Conservation (phyloP, 495 filamentous ascomycete species). For the Usnea hakonensis region DNA sequence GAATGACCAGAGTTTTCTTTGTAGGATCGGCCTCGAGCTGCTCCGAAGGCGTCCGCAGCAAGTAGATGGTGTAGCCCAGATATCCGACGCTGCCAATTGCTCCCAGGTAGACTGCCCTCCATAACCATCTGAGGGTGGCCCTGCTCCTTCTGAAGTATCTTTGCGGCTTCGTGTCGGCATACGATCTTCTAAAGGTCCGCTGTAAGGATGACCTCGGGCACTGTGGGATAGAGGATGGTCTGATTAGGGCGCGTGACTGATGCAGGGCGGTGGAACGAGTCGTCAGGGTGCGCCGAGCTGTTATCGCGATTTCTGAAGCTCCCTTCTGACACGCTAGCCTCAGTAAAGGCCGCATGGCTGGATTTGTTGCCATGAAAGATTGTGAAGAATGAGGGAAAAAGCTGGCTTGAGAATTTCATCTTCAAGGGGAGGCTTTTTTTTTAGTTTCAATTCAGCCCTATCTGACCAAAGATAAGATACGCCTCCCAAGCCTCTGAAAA, state of each 20-base stretch:
- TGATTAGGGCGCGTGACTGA: conserved; percentile 15
- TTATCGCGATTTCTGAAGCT: neutral
- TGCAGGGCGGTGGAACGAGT: conserved; percentile 9
- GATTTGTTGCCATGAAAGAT: conserved; percentile 16
- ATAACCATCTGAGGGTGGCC: conserved; percentile 55
- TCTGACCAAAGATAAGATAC: neutral
- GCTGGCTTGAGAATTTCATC: neutral
- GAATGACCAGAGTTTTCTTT: conserved; percentile 96
- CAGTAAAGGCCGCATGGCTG: conserved; percentile 14
- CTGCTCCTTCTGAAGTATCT: conserved; percentile 30
- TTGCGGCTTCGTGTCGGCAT: conserved; percentile 24
- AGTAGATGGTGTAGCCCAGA: conserved; percentile 73
- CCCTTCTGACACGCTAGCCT: neutral
- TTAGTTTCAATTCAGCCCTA: conserved; percentile 8
- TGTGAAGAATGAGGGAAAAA: neutral
- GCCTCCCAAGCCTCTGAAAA: neutral
- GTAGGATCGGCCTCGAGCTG: conserved; percentile 71
- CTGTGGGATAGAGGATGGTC: conserved; percentile 9
- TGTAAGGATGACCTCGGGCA: conserved; percentile 8
- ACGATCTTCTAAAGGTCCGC: conserved; percentile 21
- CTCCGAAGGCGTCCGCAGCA: conserved; percentile 69
- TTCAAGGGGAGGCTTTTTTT: conserved; percentile 6
- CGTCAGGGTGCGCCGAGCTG: conserved; percentile 17
- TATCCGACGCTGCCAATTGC: conserved; percentile 58
- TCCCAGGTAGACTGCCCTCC: conserved; percentile 68